Conservation (phyloP, 2,329 filamentous ascomycete species). For the Aspergillus vadensis region DNA sequence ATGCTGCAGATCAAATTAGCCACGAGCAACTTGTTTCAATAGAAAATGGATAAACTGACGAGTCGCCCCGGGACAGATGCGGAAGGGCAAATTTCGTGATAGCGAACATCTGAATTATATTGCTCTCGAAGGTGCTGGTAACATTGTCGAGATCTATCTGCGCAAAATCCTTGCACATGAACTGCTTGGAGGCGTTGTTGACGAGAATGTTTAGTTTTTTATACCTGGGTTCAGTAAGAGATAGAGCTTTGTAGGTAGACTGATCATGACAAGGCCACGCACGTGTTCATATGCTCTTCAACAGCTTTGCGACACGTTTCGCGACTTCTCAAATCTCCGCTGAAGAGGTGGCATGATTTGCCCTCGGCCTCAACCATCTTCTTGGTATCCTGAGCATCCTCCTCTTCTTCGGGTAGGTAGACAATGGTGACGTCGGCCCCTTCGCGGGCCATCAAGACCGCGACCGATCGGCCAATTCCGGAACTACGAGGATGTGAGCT, state of each 20-base stretch:
- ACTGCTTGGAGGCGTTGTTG: conserved; percentile 62
- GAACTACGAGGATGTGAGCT: conserved; percentile 40
- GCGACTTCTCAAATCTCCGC: conserved; percentile 54
- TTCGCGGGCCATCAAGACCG: conserved; percentile 60
- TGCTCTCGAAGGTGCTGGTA: conserved; percentile 59
- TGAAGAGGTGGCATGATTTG: conserved; percentile 50
- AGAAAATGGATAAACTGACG: conserved; percentile 33
- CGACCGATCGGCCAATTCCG: conserved; percentile 58
- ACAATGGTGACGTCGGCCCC: conserved; percentile 60
- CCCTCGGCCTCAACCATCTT: conserved; percentile 55
- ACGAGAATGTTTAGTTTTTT: conserved; percentile 53
- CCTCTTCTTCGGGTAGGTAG: conserved; percentile 58
- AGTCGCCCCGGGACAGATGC: conserved; percentile 56
- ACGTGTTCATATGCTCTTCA: conserved; percentile 56
- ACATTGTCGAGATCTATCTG: conserved; percentile 59
- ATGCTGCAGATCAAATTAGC: conserved; percentile 42
- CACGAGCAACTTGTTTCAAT: background rate
- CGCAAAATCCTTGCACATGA: conserved; percentile 54
- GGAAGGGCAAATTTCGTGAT: conserved; percentile 59
- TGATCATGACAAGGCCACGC: conserved; percentile 12
- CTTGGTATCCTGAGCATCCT: conserved; percentile 58
- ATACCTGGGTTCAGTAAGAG: conserved; percentile 8
- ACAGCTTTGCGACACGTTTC: conserved; percentile 55
- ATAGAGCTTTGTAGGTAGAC: conserved; percentile 32
- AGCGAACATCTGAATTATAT: conserved; percentile 62